Percentiles rank a stretch among this genome's conserved stretches.
These are phyloP conservation scores for Falciphora oryzae DNA, from an alignment of 2,329 filamentous ascomycete genomes.

Conservation along the genomic window DNA sequence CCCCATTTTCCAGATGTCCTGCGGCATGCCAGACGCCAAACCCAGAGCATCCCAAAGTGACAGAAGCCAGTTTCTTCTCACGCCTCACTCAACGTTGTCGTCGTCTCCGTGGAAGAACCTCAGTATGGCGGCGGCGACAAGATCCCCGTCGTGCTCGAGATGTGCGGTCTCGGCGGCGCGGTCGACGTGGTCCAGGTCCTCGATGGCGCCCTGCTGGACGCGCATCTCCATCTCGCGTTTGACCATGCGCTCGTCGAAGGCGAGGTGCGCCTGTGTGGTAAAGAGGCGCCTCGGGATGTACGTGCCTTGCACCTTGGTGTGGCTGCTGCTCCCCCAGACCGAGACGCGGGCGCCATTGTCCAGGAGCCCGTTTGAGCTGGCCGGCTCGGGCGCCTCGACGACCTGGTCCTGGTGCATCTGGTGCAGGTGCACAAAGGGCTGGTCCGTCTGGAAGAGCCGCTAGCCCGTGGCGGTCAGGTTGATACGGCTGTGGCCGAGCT, in stretches of 20 bases:
- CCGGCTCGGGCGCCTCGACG: conserved; percentile 44
- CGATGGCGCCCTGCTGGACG: conserved; percentile 52
- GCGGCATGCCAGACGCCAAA: not conserved
- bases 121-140: conserved; percentile 61
- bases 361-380: conserved; percentile 26
- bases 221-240: conserved; percentile 55
- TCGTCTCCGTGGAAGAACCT: conserved; percentile 47
- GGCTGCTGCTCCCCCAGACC: conserved; percentile 56
- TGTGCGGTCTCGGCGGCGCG: conserved; percentile 49
- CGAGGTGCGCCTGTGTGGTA: conserved; percentile 73
- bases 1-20: not conserved
- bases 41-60: too few species aligned
- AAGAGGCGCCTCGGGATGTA: conserved; percentile 61
- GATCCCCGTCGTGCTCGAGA: conserved; percentile 63
- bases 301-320: conserved; percentile 68
- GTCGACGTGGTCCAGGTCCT: conserved; percentile 50
- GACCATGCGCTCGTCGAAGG: conserved; percentile 67
- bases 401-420: conserved; percentile 80
- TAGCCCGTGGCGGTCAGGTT: conserved; percentile 60
- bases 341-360: conserved; percentile 36
- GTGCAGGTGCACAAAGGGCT: conserved; percentile 49
- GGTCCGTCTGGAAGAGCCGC: conserved; percentile 58
- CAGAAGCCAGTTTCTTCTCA: not conserved
- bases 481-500: conserved; percentile 62
- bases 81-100: conserved; percentile 20